A percentile compares a stretch with the other conserved stretches of the same genome.
phyloP scores from a whole-genome alignment of 345 rosid species.

The Adansonia digitata region DNA sequence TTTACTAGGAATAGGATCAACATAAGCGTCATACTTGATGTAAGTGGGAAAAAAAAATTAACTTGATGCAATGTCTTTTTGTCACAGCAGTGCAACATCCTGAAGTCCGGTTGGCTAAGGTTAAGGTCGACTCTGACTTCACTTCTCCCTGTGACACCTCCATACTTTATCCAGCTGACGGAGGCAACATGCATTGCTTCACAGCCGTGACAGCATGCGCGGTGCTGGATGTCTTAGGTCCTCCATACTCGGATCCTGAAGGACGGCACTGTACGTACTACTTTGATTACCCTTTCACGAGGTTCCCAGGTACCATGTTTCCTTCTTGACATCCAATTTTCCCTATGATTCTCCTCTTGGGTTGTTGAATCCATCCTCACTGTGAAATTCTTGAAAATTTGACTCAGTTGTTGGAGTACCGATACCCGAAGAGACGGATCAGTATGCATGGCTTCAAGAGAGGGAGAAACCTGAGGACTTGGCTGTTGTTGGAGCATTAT shows the following conservation, averaged over 20 bases:
- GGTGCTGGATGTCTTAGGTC: constrained; percentile 84
- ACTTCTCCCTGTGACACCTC: constrained; percentile 73
- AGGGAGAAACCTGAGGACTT: constrained; percentile 54
- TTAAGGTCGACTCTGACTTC: constrained; percentile 61
- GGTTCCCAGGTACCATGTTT: constrained; percentile 43
- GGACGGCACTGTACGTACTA: constrained; percentile 84
- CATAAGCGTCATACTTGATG: not conserved
- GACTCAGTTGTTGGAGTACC: constrained; percentile 38
- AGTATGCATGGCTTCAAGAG: constrained; percentile 73
- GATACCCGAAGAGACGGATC: constrained; percentile 41
- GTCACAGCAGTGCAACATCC: constrained; percentile 38
- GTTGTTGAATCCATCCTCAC: no score
- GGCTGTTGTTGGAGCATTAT: constrained; percentile 38
- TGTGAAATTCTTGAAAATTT: not conserved
- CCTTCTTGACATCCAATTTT: not conserved
- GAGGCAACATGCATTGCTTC: constrained; percentile 97
- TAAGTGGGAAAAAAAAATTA: not conserved
- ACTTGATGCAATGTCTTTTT: not conserved
- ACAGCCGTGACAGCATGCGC: constrained; percentile 85
- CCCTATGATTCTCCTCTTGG: not conserved
- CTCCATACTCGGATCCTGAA: constrained; percentile 71
- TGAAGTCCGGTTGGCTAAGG: constrained; percentile 57
- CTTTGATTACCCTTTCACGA: constrained; percentile 45
- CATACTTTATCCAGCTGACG: constrained; percentile 84
- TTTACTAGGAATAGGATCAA: no score